Evolutionary conservation across 257 asterid species (phyloP).

Genomic region (Gentiana macrophylla): DNA sequence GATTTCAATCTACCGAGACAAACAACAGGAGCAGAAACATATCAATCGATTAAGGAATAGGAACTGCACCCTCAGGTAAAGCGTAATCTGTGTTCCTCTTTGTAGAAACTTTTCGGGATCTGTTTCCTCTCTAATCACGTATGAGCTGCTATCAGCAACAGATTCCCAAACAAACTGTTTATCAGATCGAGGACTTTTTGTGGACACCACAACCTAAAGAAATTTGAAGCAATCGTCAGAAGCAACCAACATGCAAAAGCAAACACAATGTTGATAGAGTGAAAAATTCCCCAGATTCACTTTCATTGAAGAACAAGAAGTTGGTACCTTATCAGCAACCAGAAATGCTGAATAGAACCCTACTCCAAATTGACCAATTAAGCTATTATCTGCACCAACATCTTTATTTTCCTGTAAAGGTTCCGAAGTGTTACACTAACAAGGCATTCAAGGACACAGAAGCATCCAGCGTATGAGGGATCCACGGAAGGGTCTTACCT

Average conservation of each 20-base stretch:
- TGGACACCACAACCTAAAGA: conserved; percentile 76
- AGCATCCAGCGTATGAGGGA: not conserved
- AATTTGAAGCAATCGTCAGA: not conserved
- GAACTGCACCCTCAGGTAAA: conserved; percentile 58
- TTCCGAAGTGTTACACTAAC: conserved; percentile 1
- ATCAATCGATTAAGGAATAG: not conserved
- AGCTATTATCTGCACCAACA: conserved; percentile 70
- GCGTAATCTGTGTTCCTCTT: conserved; percentile 95
- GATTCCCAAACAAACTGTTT: conserved; percentile 95
- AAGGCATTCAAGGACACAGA: not conserved
- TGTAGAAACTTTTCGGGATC: conserved; percentile 52
- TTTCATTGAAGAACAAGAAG: not conserved
- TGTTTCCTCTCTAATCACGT: conserved; percentile 61
- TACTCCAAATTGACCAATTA: conserved; percentile 99
- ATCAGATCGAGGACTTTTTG: conserved; percentile 94
- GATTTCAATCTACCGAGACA: no score
- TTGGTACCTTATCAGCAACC: conserved; percentile 75
- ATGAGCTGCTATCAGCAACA: conserved; percentile 84
- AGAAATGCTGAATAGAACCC: conserved; percentile 95
- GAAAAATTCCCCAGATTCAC: not conserved
- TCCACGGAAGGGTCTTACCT: no score
- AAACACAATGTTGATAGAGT: not conserved
- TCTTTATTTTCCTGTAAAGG: conserved; percentile 69
- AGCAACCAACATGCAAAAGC: conserved; percentile 1
- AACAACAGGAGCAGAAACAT: not conserved